Percentiles rank a stretch among this genome's conserved stretches.
Evolutionary conservation across 1,284 basidiomycete genomes (phyloP).

Genomic region (Cutaneotrichosporon daszewskae): DNA sequence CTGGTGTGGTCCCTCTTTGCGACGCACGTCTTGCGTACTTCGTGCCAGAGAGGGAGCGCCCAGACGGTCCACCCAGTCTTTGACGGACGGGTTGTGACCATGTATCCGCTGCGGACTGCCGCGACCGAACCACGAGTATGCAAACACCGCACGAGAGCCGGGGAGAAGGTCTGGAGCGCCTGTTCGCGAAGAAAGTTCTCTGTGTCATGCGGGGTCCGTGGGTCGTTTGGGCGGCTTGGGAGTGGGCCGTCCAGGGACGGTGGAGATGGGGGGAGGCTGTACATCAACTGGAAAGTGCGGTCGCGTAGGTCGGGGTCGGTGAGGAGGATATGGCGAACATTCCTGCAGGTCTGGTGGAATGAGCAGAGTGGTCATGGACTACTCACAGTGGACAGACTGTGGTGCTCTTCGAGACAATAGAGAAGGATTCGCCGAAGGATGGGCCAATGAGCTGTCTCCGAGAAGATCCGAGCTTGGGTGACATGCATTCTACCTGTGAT

Average conservation of each 20-base stretch:
- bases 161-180: neutral
- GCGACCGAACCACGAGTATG: neutral
- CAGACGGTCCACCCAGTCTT: slow-evolving; percentile 8
- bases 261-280: neutral
- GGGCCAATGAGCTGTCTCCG: neutral
- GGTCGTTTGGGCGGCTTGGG: neutral
- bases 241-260: slow-evolving; percentile 1
- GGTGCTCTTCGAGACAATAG: neutral
- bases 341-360: slow-evolving; percentile 2
- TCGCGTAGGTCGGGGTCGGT: slow-evolving; percentile 1
- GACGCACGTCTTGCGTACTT: neutral
- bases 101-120: slow-evolving; percentile 5
- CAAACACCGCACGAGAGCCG: slow-evolving; percentile 2
- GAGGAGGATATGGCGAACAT: neutral
- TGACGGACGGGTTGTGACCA: neutral
- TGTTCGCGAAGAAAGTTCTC: slow-evolving; percentile 7
- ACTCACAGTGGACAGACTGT: neutral
- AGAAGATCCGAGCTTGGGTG: slow-evolving; percentile 2
- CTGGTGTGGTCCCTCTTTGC: neutral
- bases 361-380: neutral
- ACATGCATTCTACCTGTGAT: too few species aligned
- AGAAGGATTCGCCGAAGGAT: neutral
- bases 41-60: slow-evolving; percentile 1
- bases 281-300: neutral
- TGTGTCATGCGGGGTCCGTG: neutral